Conservation (phyloP, 75 land plant genomes). For the Selaginella tamariscina region DNA sequence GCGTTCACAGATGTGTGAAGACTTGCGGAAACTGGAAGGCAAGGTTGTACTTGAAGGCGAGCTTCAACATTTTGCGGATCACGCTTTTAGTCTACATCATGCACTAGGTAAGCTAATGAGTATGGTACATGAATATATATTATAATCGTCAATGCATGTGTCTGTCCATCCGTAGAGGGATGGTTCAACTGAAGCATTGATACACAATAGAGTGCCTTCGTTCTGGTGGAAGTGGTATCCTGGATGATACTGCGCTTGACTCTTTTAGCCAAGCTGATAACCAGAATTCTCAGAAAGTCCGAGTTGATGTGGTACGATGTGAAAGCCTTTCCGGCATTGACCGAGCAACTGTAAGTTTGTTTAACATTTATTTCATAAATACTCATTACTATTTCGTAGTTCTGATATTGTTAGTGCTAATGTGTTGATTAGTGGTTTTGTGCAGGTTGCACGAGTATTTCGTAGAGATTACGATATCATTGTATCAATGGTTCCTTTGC, state of each 20-base stretch:
- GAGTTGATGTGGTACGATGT: constrained; percentile 89
- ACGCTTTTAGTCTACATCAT: constrained; percentile 80
- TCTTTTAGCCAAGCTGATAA: background rate
- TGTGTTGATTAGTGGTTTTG: too few species aligned
- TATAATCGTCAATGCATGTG: too few species aligned
- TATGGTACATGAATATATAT: too few species aligned
- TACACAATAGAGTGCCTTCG: constrained; percentile 81
- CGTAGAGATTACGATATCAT: constrained; percentile 84
- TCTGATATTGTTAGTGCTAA: too few species aligned
- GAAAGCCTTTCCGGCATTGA: constrained; percentile 84
- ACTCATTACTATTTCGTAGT: too few species aligned
- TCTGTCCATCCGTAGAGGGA: too few species aligned
- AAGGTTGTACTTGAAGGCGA: constrained; percentile 79
- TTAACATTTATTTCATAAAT: too few species aligned
- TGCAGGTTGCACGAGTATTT: constrained; percentile 69
- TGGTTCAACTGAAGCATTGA: too few species aligned
- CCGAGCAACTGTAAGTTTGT: constrained; percentile 81
- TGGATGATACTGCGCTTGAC: background rate
- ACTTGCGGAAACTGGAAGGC: constrained; percentile 75
- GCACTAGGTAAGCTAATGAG: too few species aligned
- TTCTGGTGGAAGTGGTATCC: constrained; percentile 43
- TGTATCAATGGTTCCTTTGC: constrained; percentile 91
- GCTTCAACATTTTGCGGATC: constrained; percentile 95
- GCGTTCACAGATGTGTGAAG: constrained; percentile 83
- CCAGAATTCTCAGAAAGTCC: constrained; percentile 40